These are phyloP conservation scores for Alternaria rosae DNA, from an alignment of 2,329 filamentous ascomycete genomes.

Conservation along the genomic window DNA sequence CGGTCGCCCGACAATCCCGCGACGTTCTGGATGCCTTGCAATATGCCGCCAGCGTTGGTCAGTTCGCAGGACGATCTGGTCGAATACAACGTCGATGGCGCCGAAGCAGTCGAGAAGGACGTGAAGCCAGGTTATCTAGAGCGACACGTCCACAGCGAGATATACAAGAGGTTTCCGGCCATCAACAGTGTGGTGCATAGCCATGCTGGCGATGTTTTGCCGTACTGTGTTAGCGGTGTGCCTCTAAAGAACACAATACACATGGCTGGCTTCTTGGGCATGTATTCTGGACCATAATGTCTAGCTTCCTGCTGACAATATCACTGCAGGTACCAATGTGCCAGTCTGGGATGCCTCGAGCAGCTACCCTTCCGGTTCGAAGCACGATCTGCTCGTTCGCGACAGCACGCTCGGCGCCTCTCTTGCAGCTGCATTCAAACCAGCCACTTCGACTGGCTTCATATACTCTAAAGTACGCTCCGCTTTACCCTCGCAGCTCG, in stretches of 20 bases:
- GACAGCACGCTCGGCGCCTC: conserved; percentile 43
- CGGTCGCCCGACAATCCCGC: conserved; percentile 57
- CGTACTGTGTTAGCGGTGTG: conserved; percentile 53
- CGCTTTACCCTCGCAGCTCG: conserved; percentile 45
- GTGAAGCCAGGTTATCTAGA: conserved; percentile 50
- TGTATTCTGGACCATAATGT: neutral
- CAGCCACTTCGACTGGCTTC: conserved; percentile 48
- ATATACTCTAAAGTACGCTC: conserved; percentile 49
- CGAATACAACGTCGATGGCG: conserved; percentile 55
- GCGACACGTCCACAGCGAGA: conserved; percentile 55
- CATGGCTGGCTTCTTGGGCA: conserved; percentile 56
- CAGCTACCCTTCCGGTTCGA: conserved; percentile 38
- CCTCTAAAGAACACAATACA: conserved; percentile 50
- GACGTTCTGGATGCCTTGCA: conserved; percentile 56
- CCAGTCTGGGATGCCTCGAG: conserved; percentile 48
- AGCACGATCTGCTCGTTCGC: conserved; percentile 47
- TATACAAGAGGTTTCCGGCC: conserved; percentile 55
- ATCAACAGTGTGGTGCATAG: conserved; percentile 56
- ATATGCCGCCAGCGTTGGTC: conserved; percentile 55
- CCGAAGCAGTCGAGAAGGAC: conserved; percentile 45
- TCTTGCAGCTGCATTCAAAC: conserved; percentile 47
- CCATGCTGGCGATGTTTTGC: conserved; percentile 53
- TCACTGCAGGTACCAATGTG: conserved; percentile 36
- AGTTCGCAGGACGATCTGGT: conserved; percentile 52
- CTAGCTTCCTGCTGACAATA: neutral